Percentiles rank a stretch among this genome's conserved stretches.
Evolutionary conservation across 2,329 filamentous ascomycete species (phyloP).

Genomic region (Cladosporium sp.): DNA sequence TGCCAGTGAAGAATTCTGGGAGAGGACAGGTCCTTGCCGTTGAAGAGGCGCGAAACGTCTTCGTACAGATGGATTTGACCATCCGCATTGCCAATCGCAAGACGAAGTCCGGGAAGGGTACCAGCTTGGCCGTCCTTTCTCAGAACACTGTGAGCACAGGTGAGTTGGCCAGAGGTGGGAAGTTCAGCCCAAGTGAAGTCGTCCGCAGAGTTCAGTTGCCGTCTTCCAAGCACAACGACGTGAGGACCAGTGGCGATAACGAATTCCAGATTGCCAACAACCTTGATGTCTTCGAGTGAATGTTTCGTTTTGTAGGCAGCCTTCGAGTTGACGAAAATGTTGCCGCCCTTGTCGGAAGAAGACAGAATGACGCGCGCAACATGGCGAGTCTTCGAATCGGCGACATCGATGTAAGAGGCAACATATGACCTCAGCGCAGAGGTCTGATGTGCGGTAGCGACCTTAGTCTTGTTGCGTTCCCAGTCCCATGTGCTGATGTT

Average conservation of each 20-base stretch:
- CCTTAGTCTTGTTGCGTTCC: constrained; percentile 24
- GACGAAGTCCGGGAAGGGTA: constrained; percentile 34
- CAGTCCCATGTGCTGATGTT: constrained; percentile 56
- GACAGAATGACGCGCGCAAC: constrained; percentile 2
- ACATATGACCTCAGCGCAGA: not conserved
- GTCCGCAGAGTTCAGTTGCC: constrained; percentile 26
- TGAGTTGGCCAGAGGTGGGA: constrained; percentile 57
- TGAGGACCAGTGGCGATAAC: constrained; percentile 53
- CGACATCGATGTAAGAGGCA: not conserved
- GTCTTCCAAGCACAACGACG: constrained; percentile 58
- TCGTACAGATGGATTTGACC: constrained; percentile 80
- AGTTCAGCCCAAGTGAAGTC: constrained; percentile 53
- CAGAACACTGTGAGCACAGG: constrained; percentile 55
- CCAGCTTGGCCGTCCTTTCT: constrained; percentile 6
- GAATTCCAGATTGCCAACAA: constrained; percentile 52
- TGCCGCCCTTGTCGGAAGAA: constrained; percentile 5
- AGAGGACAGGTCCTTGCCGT: constrained; percentile 33
- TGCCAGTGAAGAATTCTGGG: constrained; percentile 85
- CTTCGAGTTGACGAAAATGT: constrained; percentile 32
- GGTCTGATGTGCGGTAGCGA: not conserved
- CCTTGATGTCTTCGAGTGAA: constrained; percentile 35
- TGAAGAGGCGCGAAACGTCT: constrained; percentile 26
- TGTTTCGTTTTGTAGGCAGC: constrained; percentile 34
- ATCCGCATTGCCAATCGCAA: constrained; percentile 70
- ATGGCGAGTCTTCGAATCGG: constrained; percentile 2